A percentile compares a stretch with the other conserved stretches of the same genome.
phyloP scores from a whole-genome alignment of 2,329 filamentous ascomycete species.

The Ceratocystis albifundus region DNA sequence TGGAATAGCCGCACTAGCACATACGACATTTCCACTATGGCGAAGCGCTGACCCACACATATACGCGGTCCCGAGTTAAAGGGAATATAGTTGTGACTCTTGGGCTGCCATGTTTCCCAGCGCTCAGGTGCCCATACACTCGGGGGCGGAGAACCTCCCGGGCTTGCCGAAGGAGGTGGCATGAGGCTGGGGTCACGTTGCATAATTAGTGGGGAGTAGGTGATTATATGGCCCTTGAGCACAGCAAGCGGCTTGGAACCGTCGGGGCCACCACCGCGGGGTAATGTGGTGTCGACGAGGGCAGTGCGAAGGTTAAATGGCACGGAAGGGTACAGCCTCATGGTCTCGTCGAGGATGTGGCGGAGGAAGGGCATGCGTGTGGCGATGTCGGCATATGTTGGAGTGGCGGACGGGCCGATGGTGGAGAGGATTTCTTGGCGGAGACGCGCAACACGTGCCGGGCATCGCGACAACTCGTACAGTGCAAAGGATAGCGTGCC shows the following conservation, averaged over 20 bases:
- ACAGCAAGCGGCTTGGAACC: conserved; percentile 51
- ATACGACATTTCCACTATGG: conserved; percentile 64
- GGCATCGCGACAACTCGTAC: conserved; percentile 67
- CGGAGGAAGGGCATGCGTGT: conserved; percentile 80
- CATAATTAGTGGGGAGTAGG: conserved; percentile 59
- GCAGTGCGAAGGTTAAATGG: conserved; percentile 69
- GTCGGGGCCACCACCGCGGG: conserved; percentile 56
- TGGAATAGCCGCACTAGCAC: conserved; percentile 62
- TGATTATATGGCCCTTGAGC: conserved; percentile 52
- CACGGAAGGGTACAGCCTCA: conserved; percentile 65
- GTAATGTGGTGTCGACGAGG: conserved; percentile 62
- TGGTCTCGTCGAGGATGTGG: conserved; percentile 62
- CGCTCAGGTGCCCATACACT: conserved; percentile 52
- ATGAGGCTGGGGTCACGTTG: conserved; percentile 57
- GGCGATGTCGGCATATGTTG: conserved; percentile 57
- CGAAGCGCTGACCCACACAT: conserved; percentile 72
- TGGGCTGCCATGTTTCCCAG: conserved; percentile 53
- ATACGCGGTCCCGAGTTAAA: conserved; percentile 66
- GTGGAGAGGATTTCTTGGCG: conserved; percentile 58
- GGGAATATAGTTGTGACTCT: conserved; percentile 60
- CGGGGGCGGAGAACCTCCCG: conserved; percentile 33
- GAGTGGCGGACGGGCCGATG: conserved; percentile 49
- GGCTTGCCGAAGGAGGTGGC: conserved; percentile 37
- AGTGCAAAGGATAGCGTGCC: conserved; percentile 68
- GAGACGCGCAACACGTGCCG: conserved; percentile 54